Conservation (phyloP, 768 basidiomycete species). For the Mycena polygramma region DNA sequence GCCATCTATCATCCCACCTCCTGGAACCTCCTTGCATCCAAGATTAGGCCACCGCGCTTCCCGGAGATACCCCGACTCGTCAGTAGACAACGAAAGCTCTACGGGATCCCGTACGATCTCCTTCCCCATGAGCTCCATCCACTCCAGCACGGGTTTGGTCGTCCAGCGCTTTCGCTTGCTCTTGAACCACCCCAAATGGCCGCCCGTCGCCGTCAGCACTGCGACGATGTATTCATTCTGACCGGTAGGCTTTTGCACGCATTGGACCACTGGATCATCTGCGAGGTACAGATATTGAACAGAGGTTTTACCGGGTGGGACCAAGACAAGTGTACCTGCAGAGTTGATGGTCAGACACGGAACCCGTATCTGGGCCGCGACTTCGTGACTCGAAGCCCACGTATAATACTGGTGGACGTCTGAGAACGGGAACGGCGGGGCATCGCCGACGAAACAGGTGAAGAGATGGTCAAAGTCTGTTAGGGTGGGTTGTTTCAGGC, state of each 20-base stretch:
- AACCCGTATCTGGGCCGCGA: slow-evolving; percentile 70
- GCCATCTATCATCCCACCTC: slow-evolving; percentile 66
- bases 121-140: slow-evolving; percentile 71
- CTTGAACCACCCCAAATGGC: slow-evolving; percentile 90
- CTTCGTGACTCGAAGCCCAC: slow-evolving; percentile 70
- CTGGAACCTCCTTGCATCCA: slow-evolving; percentile 70
- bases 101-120: slow-evolving; percentile 57
- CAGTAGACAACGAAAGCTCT: slow-evolving; percentile 52
- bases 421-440: slow-evolving; percentile 63
- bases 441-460: slow-evolving; percentile 73
- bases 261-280: slow-evolving; percentile 84
- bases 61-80: slow-evolving; percentile 71
- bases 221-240: slow-evolving; percentile 68
- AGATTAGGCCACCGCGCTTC: slow-evolving; percentile 64
- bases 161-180: slow-evolving; percentile 70
- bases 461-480: slow-evolving; percentile 73
- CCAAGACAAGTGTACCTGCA: slow-evolving; percentile 32
- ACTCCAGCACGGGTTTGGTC: slow-evolving; percentile 77
- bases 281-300: slow-evolving; percentile 22
- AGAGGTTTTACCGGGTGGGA: neutral
- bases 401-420: slow-evolving; percentile 62
- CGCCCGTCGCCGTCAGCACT: slow-evolving; percentile 73
- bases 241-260: slow-evolving; percentile 68
- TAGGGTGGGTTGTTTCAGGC: slow-evolving; percentile 67
- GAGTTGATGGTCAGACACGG: slow-evolving; percentile 84